A percentile compares a stretch with the other conserved stretches of the same genome.
These are phyloP conservation scores for Peronospora belbahrii DNA, from an alignment of 352 stramenopile genomes.

Conservation along the genomic window DNA sequence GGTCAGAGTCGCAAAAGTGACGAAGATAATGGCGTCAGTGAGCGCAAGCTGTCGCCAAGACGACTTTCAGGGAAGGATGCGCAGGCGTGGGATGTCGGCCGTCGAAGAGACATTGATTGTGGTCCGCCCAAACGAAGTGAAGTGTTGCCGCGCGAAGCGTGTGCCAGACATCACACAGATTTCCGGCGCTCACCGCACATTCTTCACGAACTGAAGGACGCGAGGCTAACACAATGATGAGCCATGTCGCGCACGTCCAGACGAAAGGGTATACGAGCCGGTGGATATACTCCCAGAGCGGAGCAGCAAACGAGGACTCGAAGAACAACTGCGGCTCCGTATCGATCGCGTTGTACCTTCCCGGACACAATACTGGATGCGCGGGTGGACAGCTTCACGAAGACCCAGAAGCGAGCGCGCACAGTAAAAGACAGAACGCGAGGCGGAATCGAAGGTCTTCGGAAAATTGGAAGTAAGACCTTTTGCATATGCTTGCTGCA, in stretches of 20 bases:
- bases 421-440: not conserved
- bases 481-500: not conserved
- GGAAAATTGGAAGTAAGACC: not conserved
- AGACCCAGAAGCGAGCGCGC: not conserved
- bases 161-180: not conserved
- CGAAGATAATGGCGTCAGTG: too few species aligned
- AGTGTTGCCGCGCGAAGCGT: not conserved
- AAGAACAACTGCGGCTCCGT: not conserved
- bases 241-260: not conserved
- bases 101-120: not conserved
- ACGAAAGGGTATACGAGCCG: too few species aligned
- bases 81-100: not conserved
- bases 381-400: not conserved
- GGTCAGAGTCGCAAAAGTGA: too few species aligned
- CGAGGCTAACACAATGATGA: not conserved
- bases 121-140: not conserved
- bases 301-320: too few species aligned
- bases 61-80: too few species aligned
- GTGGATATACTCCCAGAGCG: too few species aligned
- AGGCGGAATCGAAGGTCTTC: not conserved
- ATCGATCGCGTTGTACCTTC: too few species aligned
- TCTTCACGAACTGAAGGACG: not conserved
- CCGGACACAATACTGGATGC: not conserved
- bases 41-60: too few species aligned
- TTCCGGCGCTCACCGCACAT: too few species aligned